Conservation (phyloP, 2,329 filamentous ascomycete genomes). For the Venturia nashicola region DNA sequence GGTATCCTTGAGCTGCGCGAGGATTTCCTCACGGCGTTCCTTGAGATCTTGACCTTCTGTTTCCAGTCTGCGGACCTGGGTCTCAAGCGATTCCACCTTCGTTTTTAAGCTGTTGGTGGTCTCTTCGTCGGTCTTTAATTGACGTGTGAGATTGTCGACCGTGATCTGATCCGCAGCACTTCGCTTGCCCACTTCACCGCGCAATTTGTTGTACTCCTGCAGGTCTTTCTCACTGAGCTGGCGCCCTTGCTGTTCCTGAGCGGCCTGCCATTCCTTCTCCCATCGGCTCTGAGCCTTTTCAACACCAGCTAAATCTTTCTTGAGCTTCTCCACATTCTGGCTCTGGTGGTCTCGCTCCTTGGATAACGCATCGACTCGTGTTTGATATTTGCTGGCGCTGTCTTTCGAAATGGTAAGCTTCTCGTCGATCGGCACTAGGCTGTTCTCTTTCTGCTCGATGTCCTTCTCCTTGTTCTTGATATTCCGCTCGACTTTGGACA, state of each 20-base stretch:
- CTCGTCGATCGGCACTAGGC: constrained; percentile 78
- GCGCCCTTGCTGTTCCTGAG: constrained; percentile 74
- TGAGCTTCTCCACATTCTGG: constrained; percentile 55
- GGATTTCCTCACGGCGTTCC: constrained; percentile 53
- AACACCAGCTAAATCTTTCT: constrained; percentile 72
- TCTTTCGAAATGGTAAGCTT: constrained; percentile 71
- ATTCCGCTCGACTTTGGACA: constrained; percentile 67
- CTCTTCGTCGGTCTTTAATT: constrained; percentile 83
- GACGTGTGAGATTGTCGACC: constrained; percentile 74
- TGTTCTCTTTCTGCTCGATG: constrained; percentile 76
- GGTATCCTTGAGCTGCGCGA: constrained; percentile 53
- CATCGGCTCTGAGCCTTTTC: constrained; percentile 82
- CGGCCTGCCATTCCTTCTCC: constrained; percentile 75
- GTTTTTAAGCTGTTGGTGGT: constrained; percentile 81
- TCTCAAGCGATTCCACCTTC: constrained; percentile 70
- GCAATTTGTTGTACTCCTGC: constrained; percentile 77
- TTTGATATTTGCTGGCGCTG: constrained; percentile 56
- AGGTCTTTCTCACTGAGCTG: constrained; percentile 77
- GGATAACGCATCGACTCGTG: constrained; percentile 55
- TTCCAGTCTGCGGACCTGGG: constrained; percentile 60
- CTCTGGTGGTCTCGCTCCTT: constrained; percentile 67
- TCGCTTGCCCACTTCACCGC: constrained; percentile 71
- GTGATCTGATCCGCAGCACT: constrained; percentile 71
- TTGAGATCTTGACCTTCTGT: constrained; percentile 57
- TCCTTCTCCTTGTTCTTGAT: constrained; percentile 80